phyloP scores from a whole-genome alignment of 2,329 filamentous ascomycete genomes.

The Ophiostoma angusticollis region DNA sequence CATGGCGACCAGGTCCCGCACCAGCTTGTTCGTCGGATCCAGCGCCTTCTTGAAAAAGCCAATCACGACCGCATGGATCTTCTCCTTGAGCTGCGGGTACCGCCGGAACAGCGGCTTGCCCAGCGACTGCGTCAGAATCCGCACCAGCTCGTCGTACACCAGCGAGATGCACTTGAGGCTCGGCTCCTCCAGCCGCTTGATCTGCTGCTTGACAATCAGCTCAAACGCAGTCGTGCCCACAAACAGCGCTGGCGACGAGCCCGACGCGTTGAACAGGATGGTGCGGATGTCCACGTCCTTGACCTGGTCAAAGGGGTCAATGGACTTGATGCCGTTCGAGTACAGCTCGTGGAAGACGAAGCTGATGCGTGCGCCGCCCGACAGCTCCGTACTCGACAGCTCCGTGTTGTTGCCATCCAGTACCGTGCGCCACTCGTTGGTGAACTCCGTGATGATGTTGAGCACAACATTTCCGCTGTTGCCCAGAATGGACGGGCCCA shows the following conservation, averaged over 20 bases:
- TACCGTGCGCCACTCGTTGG: slow-evolving; percentile 92
- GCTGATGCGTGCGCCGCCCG: slow-evolving; percentile 92
- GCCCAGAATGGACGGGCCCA: slow-evolving; percentile 89
- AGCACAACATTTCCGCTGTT: slow-evolving; percentile 94
- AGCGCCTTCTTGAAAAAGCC: slow-evolving; percentile 95
- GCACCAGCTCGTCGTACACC: slow-evolving; percentile 93
- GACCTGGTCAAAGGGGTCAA: slow-evolving; percentile 93
- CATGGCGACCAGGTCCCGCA: slow-evolving; percentile 86
- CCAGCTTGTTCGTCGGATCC: slow-evolving; percentile 96
- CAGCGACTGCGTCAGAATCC: slow-evolving; percentile 82
- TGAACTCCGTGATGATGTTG: slow-evolving; percentile 98
- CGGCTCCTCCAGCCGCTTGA: slow-evolving; percentile 89
- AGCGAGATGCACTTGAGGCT: slow-evolving; percentile 95
- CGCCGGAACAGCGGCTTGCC: slow-evolving; percentile 81
- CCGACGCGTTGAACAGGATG: slow-evolving; percentile 97
- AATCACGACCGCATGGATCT: slow-evolving; percentile 87
- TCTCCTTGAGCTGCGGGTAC: slow-evolving; percentile 92
- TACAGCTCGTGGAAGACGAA: slow-evolving; percentile 99
- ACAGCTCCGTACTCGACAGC: slow-evolving; percentile 85
- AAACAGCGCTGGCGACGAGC: slow-evolving; percentile 89
- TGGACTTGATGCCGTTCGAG: slow-evolving; percentile 90
- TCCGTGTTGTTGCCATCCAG: slow-evolving; percentile 95
- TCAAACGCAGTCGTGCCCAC: slow-evolving; percentile 98
- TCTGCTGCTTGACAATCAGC: slow-evolving; percentile 96
- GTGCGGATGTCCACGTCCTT: slow-evolving; percentile 97